These are phyloP conservation scores for Aspergillus sergii DNA, from an alignment of 2,329 filamentous ascomycete genomes.

Conservation along the genomic window DNA sequence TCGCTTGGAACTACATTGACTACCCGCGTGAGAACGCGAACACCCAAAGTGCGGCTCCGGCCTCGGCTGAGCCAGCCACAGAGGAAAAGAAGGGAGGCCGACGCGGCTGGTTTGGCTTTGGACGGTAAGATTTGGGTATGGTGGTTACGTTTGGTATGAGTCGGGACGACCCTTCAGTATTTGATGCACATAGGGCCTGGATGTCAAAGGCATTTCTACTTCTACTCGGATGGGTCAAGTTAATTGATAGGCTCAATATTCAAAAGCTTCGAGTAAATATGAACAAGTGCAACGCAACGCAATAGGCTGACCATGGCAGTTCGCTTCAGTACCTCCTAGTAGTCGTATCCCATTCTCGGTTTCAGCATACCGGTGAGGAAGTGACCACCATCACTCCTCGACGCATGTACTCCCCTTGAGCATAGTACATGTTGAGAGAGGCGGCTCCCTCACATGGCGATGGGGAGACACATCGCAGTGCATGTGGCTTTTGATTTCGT, in stretches of 20 bases:
- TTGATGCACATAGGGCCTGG: not conserved
- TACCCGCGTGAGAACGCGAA: constrained; percentile 68
- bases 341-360: not conserved
- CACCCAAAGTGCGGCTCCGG: constrained; percentile 31
- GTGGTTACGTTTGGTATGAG: not conserved
- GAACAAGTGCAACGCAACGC: not conserved
- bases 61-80: constrained; percentile 27
- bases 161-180: not conserved
- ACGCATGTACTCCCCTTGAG: no score
- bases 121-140: constrained; percentile 34
- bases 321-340: not conserved
- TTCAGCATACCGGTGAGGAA: no score
- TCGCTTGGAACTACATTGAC: constrained; percentile 96
- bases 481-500: no score
- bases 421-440: no score
- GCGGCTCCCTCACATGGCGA: no score
- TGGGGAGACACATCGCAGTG: no score
- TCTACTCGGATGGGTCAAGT: not conserved
- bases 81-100: constrained; percentile 58
- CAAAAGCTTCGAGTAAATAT: not conserved
- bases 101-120: constrained; percentile 78
- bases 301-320: not conserved
- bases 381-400: no score
- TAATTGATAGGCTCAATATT: not conserved
- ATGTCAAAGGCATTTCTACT: not conserved